Evolutionary conservation across 1,284 basidiomycete species (phyloP).

Genomic region (Tilletia setariae): DNA sequence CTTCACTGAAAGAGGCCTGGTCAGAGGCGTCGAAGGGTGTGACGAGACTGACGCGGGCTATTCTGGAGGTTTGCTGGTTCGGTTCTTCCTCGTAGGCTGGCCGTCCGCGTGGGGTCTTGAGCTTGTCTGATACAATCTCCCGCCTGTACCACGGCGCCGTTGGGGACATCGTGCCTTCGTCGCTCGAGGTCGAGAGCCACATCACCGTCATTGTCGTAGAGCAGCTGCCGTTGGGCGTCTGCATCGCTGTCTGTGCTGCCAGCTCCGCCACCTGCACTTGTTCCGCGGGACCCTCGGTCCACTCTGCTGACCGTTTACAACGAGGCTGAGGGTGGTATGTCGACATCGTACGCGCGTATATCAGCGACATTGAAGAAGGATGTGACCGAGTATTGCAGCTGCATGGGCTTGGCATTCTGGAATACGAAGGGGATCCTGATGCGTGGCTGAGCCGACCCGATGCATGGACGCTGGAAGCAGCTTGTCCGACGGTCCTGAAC

Average conservation of each 20-base stretch:
- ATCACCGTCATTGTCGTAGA: conserved; percentile 23
- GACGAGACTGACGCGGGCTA: background rate
- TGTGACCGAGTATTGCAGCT: conserved; percentile 72
- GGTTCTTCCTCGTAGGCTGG: conserved; percentile 26
- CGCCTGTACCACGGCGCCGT: conserved; percentile 15
- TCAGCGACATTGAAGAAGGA: conserved; percentile 62
- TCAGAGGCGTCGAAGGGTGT: conserved; percentile 19
- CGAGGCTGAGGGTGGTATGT: conserved; percentile 55
- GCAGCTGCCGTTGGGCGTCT: conserved; percentile 19
- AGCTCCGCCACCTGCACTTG: conserved; percentile 16
- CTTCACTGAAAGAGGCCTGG: conserved; percentile 13
- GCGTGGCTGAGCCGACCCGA: conserved; percentile 61
- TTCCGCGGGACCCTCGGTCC: background rate
- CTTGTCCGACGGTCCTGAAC: conserved; percentile 67
- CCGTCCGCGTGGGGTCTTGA: conserved; percentile 28
- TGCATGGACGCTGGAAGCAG: conserved; percentile 61
- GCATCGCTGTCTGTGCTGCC: conserved; percentile 25
- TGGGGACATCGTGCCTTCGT: conserved; percentile 25
- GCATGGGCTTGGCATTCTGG: conserved; percentile 80
- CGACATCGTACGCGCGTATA: conserved; percentile 71
- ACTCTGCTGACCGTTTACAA: conserved; percentile 5
- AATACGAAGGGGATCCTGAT: conserved; percentile 75
- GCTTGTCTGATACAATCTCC: background rate
- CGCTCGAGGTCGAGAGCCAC: conserved; percentile 26
- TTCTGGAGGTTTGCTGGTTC: conserved; percentile 20